Percentiles rank a stretch among this genome's conserved stretches.
Evolutionary conservation across 2,329 filamentous ascomycete species (phyloP).

Genomic region (Botrytis medusae): DNA sequence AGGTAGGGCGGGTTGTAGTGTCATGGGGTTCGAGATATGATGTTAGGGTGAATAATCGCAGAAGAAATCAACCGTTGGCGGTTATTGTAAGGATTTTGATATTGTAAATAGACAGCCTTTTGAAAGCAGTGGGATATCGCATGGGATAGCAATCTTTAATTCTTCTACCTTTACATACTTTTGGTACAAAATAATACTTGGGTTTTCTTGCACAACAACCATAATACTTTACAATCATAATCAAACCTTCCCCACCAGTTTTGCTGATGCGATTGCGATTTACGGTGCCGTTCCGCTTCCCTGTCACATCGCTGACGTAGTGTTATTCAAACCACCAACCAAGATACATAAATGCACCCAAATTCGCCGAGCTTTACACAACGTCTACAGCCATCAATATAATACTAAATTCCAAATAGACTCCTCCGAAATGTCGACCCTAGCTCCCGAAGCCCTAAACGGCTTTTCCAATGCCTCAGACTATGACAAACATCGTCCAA

Average conservation of each 20-base stretch:
- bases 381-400: background rate
- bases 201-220: background rate
- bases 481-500: constrained; percentile 69
- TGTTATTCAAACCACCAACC: background rate
- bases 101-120: background rate
- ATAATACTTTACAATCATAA: background rate
- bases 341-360: background rate
- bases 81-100: background rate
- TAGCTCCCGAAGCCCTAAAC: constrained; percentile 33
- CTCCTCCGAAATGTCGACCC: constrained; percentile 15
- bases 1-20: background rate
- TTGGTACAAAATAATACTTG: background rate
- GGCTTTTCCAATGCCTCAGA: constrained; percentile 64
- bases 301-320: constrained; percentile 4
- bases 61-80: background rate
- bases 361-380: background rate
- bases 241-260: background rate
- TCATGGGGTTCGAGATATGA: background rate
- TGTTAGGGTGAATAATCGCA: background rate
- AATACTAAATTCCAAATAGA: background rate
- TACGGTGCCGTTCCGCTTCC: background rate
- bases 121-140: background rate
- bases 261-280: background rate
- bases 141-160: background rate
- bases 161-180: background rate